Percentiles rank a stretch among this genome's conserved stretches.
Evolutionary conservation across 441 rosid species (phyloP).

Genomic region (Croton setiger): DNA sequence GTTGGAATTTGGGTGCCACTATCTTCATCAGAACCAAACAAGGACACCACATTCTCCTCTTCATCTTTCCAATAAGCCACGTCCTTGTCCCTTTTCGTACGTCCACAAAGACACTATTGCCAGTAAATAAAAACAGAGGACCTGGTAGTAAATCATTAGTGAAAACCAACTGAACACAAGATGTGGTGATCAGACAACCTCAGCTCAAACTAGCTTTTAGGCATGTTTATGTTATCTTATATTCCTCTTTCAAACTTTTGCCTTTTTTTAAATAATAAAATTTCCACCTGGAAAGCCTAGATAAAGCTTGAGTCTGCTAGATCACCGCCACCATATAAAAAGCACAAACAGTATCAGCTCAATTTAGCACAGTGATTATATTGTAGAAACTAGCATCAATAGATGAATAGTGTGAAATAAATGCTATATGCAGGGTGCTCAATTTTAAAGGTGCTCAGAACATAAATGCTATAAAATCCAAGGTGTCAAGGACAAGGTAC

Average conservation of each 20-base stretch:
- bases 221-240: background rate
- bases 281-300: slow-evolving; percentile 8
- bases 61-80: slow-evolving; percentile 34
- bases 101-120: slow-evolving; percentile 79
- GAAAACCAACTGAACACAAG: slow-evolving; percentile 58
- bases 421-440: background rate
- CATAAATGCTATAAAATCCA: background rate
- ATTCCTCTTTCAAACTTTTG: background rate
- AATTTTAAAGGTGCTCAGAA: background rate
- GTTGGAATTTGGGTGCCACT: slow-evolving; percentile 52
- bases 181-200: slow-evolving; percentile 33
- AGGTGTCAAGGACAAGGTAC: background rate
- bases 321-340: slow-evolving; percentile 13
- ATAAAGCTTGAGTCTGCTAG: slow-evolving; percentile 13
- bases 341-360: slow-evolving; percentile 14
- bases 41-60: slow-evolving; percentile 41
- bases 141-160: slow-evolving; percentile 73
- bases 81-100: slow-evolving; percentile 42
- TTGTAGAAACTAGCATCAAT: background rate
- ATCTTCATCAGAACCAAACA: slow-evolving; percentile 59
- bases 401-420: background rate
- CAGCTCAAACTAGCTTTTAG: slow-evolving; percentile 13
- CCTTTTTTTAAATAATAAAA: background rate
- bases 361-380: background rate
- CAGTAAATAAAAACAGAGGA: slow-evolving; percentile 64